Base-by-base conservation (phyloP, 2,329 filamentous ascomycete species). In the Trichoderma afroharzianum region DNA sequence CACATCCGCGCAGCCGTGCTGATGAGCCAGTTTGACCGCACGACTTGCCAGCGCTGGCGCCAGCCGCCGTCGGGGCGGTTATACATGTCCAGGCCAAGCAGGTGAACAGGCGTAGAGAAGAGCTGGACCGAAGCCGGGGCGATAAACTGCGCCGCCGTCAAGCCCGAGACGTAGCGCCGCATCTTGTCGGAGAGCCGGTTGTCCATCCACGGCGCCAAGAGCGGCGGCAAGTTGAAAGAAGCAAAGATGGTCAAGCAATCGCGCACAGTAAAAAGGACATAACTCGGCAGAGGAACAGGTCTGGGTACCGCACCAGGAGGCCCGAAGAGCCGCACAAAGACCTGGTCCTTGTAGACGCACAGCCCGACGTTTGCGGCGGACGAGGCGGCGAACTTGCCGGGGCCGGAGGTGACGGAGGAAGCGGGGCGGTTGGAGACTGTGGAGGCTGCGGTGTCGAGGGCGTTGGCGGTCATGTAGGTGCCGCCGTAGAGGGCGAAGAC, bases 191-290 rank as follows among this genome's bases (percentile, higher is more conserved):
- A 82, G 73, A 92, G 78, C 32, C 85, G 83, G 21, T 86, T 82
- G 15, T 86, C 88, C 24, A 97, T 83, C 6, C 84, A 81, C 0
- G 94, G 93, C 0, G 93, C 93, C 11, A 98, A 85, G 2, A 96
- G 78, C 0, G 93, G 88, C 0, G 95, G 95, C 2, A 97, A 84
- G 79, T 98, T 98, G 87, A 98, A 98, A 14, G 90, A 93, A 5
- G 94, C 94, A 80, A 97, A 97, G 76, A 97, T 94, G 66, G 95
- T 97, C 73, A 97, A 83, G 81, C 91, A 93, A 83, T 98, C 95
- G 76, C 95, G 90, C 70, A 92, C 79, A 3, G 93, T 90, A 84
- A 97, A 98, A 71, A 97, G 88, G 1, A 86, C 84, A 81, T 94
- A 96, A 9, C 91, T 93, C 1, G 91, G 85, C 36, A 89, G 81